These are phyloP conservation scores for Tritrichomonas foetus DNA, from an alignment of 208 protist species.

Conservation along the genomic window DNA sequence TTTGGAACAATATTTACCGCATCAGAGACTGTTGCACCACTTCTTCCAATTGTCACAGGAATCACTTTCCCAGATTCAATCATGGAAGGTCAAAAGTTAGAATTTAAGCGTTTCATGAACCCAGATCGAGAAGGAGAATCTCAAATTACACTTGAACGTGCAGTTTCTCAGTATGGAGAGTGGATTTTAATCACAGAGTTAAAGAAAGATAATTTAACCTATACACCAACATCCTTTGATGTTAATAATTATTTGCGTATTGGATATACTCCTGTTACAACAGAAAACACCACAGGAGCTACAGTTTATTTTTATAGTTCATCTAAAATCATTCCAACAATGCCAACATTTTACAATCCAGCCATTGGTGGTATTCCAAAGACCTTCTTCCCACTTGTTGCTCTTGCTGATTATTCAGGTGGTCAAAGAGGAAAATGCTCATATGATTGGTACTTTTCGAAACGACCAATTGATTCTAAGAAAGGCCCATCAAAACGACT, in stretches of 20 bases:
- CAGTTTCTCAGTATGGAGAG: not conserved
- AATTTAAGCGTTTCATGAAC: not conserved
- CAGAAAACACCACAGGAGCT: not conserved
- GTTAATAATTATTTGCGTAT: not conserved
- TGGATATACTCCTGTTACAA: not conserved
- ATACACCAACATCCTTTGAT: not conserved
- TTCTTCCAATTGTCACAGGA: not conserved
- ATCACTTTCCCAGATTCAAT: not conserved
- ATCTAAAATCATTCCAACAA: not conserved
- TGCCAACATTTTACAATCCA: not conserved
- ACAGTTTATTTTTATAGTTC: not conserved
- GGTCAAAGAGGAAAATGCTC: not conserved
- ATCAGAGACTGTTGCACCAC: not conserved
- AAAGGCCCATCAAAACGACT: not conserved
- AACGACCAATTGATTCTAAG: not conserved
- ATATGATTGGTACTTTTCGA: not conserved
- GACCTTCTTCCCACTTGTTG: not conserved
- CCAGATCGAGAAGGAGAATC: slow-evolving; percentile 15
- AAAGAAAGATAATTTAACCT: not conserved
- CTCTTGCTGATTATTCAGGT: not conserved
- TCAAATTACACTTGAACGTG: not conserved
- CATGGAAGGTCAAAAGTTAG: not conserved
- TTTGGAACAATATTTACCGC: not conserved
- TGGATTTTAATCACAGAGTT: not conserved
- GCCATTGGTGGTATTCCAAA: not conserved